Conservation (phyloP, 768 basidiomycete species). For the Leccinum disarticulatum region DNA sequence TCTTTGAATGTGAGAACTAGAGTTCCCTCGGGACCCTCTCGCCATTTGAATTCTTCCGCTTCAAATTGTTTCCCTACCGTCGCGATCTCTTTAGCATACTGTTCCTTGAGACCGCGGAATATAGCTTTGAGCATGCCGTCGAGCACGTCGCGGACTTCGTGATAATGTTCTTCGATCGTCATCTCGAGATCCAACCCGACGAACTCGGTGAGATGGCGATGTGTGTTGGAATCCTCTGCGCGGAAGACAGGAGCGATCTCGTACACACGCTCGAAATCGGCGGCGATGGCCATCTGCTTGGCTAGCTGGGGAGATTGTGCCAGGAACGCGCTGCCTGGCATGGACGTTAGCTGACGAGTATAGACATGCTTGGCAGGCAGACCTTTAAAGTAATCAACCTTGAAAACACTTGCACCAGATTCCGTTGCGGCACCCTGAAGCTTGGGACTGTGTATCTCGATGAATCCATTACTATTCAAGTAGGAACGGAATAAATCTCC, state of each 20-base stretch:
- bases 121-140: constrained; percentile 85
- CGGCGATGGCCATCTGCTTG: constrained; percentile 99
- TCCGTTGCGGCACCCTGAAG: constrained; percentile 96
- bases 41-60: constrained; percentile 94
- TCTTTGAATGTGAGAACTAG: constrained; percentile 82
- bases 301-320: constrained; percentile 97
- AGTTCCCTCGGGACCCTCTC: constrained; percentile 66
- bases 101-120: constrained; percentile 78
- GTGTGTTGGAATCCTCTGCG: constrained; percentile 95
- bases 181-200: constrained; percentile 99
- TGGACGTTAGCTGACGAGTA: not conserved
- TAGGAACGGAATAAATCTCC: constrained; percentile 84
- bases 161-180: constrained; percentile 98
- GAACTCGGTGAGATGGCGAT: constrained; percentile 98
- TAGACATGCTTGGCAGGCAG: not conserved
- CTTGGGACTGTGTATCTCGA: constrained; percentile 97
- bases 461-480: constrained; percentile 72
- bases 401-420: constrained; percentile 95
- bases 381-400: constrained; percentile 97
- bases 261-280: constrained; percentile 97
- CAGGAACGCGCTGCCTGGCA: constrained; percentile 81
- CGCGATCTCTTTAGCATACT: constrained; percentile 81
- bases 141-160: constrained; percentile 92
- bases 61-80: constrained; percentile 85
- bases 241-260: constrained; percentile 97